Conservation (phyloP, 345 rosid genomes). For the Odontarrhena argentea region DNA sequence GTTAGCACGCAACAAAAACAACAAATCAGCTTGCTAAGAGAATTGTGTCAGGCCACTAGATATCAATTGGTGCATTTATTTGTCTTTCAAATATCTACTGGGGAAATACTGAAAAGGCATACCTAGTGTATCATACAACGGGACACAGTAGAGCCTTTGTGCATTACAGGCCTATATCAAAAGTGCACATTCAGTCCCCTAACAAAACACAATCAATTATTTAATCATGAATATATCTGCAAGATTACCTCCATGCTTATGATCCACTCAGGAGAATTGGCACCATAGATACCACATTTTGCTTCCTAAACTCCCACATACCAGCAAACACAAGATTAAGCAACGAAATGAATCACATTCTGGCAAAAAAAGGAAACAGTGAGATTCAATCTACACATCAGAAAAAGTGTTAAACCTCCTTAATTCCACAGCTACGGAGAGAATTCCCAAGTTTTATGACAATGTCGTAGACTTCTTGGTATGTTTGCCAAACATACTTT, state of each 20-base stretch:
- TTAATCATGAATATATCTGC: constrained; percentile 3
- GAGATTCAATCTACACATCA: not conserved
- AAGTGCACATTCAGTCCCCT: constrained; percentile 8
- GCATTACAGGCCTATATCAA: constrained; percentile 88
- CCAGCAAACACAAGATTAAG: not conserved
- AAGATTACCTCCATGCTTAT: constrained; percentile 84
- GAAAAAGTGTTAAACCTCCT: constrained; percentile 47
- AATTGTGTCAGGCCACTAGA: not conserved
- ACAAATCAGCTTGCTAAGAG: not conserved
- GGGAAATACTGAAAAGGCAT: constrained; percentile 5
- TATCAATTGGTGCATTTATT: not conserved
- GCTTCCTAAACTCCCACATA: constrained; percentile 51
- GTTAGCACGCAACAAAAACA: constrained; percentile 35
- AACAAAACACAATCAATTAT: constrained; percentile 11
- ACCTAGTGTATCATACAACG: constrained; percentile 78
- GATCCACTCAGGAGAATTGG: constrained; percentile 76
- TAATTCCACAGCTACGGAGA: constrained; percentile 67
- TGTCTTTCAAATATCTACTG: not conserved
- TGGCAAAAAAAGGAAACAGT: not conserved
- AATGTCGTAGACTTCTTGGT: constrained; percentile 66
- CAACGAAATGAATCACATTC: not conserved
- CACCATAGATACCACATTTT: constrained; percentile 84
- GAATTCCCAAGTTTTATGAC: constrained; percentile 75
- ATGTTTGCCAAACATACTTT: constrained; percentile 70
- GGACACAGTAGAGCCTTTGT: constrained; percentile 81